Base-by-base conservation (phyloP, 768 basidiomycete genomes). In the Coprinopsis strossmayeri region DNA sequence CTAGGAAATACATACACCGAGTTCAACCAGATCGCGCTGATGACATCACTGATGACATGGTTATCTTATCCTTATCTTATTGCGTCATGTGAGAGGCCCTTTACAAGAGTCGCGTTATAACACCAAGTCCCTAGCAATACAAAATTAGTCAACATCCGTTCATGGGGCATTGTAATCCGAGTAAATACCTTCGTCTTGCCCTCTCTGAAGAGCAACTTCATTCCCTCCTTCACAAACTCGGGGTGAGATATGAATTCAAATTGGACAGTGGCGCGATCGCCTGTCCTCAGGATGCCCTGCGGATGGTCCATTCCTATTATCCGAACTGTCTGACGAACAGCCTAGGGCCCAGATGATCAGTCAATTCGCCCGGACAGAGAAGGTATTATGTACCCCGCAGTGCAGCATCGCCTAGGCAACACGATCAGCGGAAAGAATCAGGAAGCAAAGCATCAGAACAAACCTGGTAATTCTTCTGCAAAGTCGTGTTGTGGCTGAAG, bases 191-290 rank as follows among this genome's bases (percentile, higher is more conserved):
- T 97, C 0, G 93, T 96, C 71, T 91, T 92, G 2, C 94, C 95
- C 66, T 98, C 96, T 34, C 95, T 74, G 64, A 98, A 93, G 11
- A 99, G 67, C 20, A 95, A 72, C 66, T 93, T 91, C 84, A 90
- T 91, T 23, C 94, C 94, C 56, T 84, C 85, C 63, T 94, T 93
- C 54, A 98, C 72, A 61, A 84, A 94, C 70, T 96, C 95, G 0
- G 91, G 86, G 46, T 87, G 85, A 12, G 88, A 84, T 47, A 95
- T 89, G 60, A 97, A 95, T 68, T 97, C 91, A 57, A 98, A 97
- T 27, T 79, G 78, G n/a, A 97, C 91, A 2, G 84, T 92, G 2
- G 92, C 91, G 26, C 93, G 79, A 61, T 99, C 96, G 3, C 96
- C 96, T 0, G 95, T 99, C 17, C 95, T 83, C 24, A 99, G 71